Base-by-base conservation (phyloP, 768 basidiomycete genomes). In the Lactifluus subvellereus region DNA sequence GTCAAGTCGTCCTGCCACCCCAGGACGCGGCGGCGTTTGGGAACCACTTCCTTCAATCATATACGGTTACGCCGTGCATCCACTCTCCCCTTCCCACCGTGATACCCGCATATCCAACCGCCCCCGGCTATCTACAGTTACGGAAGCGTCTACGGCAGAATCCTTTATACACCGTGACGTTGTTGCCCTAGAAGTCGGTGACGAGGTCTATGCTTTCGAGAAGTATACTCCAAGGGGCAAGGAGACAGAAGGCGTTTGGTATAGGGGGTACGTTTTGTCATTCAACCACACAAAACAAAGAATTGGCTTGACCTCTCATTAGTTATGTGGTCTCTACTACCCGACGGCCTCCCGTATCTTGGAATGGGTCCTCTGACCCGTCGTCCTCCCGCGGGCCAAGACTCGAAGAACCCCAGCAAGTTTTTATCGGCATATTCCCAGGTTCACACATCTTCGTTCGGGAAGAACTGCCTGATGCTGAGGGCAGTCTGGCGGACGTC, bases 201-300 rank as follows among this genome's bases (percentile, higher is more conserved):
- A 97, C 74, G 95, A 98, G 72, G 86, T 98, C 38, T 98, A 98
- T 75, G 94, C 94, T 18, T 98, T 98, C 70, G 96, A 98, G 77
- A 87, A 87, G 71, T 95, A 94, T 73, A 86, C 80, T 0, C 87
- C 88, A 11, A 78, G 78, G 55, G 80, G 77, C 61, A 89, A 87
- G 70, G 89, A 91, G 57, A 84, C 83, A 13, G 89, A 90, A 59
- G 87, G 87, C 20, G 74, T 85, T 16, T 98, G 96, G 96, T 98
- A 93, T 75, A 80, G 96, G 77, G 96, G 96, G 90, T 97, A 73
- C 74, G 63, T 66, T 56, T 35, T 67, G 42, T 18, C 62, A 16
- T 57, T 52, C 33, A 59, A 59, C 61, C n/a, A 57, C 57, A 33
- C 32, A 37, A 54, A 57, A 67, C 58, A 32, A 61, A 30, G 32